Conservation (phyloP, 1,284 basidiomycete genomes). For the Fomitopsis betulina region DNA sequence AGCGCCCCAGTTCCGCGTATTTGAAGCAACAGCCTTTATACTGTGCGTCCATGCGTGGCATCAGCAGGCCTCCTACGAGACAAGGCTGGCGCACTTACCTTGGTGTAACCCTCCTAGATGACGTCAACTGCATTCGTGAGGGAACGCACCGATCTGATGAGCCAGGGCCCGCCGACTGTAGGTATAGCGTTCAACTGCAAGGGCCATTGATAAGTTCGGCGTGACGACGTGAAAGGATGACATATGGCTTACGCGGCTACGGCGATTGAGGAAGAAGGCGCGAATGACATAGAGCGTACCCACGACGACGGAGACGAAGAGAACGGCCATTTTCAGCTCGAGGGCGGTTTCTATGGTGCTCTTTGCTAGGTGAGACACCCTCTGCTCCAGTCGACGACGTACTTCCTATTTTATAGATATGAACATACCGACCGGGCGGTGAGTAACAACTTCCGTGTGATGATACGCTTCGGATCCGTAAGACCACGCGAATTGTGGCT, state of each 20-base stretch:
- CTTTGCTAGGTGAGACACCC: no score
- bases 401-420: no score
- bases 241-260: background rate
- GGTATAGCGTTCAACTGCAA: conserved; percentile 19
- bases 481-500: no score
- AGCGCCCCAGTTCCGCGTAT: conserved; percentile 31
- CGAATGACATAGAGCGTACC: no score
- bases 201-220: background rate
- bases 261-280: background rate
- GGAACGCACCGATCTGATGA: conserved; percentile 25
- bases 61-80: background rate
- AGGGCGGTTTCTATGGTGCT: no score
- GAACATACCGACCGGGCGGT: no score
- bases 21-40: conserved; percentile 21
- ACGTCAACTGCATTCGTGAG: conserved; percentile 27
- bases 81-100: conserved; percentile 15
- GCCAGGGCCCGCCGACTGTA: conserved; percentile 33
- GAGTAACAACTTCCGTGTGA: no score
- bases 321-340: no score
- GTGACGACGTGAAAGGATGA: background rate
- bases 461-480: no score
- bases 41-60: background rate
- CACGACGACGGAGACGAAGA: no score
- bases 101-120: conserved; percentile 34
- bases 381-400: no score